These are phyloP conservation scores for Evansstolkia leycettana DNA, from an alignment of 495 filamentous ascomycete genomes.

Conservation along the genomic window DNA sequence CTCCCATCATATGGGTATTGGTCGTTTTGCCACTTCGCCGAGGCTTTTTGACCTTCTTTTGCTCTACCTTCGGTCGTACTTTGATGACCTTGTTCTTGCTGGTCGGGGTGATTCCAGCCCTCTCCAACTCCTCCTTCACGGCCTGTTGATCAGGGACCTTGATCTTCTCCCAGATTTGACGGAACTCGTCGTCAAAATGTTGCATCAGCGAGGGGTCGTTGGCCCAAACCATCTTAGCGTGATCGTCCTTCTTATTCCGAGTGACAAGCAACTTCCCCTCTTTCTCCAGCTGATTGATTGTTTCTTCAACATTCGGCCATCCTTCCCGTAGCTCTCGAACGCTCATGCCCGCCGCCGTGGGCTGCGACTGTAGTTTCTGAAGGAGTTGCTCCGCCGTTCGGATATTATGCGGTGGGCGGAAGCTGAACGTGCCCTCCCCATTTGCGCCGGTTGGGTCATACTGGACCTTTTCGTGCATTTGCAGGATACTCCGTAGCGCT, in stretches of 20 bases:
- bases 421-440: slow-evolving; percentile 56
- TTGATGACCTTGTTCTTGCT: slow-evolving; percentile 59
- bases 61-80: slow-evolving; percentile 39
- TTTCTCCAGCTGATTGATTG: slow-evolving; percentile 65
- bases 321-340: slow-evolving; percentile 91
- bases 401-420: slow-evolving; percentile 70
- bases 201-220: slow-evolving; percentile 70
- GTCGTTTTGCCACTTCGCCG: slow-evolving; percentile 73
- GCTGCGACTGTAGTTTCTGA: slow-evolving; percentile 63
- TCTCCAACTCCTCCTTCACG: slow-evolving; percentile 61
- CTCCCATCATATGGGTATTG: slow-evolving; percentile 83
- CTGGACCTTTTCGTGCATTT: slow-evolving; percentile 53
- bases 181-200: slow-evolving; percentile 70
- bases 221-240: slow-evolving; percentile 74
- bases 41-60: slow-evolving; percentile 50
- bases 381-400: slow-evolving; percentile 61
- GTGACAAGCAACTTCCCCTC: slow-evolving; percentile 72
- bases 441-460: slow-evolving; percentile 50
- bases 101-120: slow-evolving; percentile 63
- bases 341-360: slow-evolving; percentile 64
- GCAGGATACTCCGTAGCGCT: slow-evolving; percentile 29
- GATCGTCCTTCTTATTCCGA: slow-evolving; percentile 85
- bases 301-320: slow-evolving; percentile 70
- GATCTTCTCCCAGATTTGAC: slow-evolving; percentile 68
- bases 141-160: slow-evolving; percentile 63